Evolutionary conservation across 257 asterid species (phyloP).

Genomic region (Fraxinus cuspidata): DNA sequence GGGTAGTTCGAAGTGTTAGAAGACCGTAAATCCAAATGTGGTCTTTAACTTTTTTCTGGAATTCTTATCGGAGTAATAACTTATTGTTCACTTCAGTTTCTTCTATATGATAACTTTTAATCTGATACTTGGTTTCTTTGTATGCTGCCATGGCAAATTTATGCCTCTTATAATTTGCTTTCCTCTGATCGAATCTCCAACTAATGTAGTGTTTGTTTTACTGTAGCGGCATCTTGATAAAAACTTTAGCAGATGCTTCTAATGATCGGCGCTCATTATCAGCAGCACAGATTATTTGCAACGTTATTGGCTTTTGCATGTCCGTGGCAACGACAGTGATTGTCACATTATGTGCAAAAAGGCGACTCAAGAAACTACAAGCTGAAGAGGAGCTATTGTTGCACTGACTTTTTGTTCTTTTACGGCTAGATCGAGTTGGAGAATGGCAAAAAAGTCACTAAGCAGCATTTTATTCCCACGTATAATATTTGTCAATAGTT

Average conservation of each 20-base stretch:
- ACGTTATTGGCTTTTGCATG: slow-evolving; percentile 59
- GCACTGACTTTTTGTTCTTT: slow-evolving; percentile 36
- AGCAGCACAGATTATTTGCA: slow-evolving; percentile 55
- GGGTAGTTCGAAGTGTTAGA: too few species aligned
- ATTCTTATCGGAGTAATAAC: too few species aligned
- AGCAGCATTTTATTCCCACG: not conserved
- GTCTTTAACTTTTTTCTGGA: too few species aligned
- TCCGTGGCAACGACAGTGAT: slow-evolving; percentile 57
- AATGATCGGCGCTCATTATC: slow-evolving; percentile 49
- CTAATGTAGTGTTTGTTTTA: not conserved
- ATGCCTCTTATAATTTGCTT: not conserved
- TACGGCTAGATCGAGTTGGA: not conserved
- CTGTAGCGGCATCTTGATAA: slow-evolving; percentile 73
- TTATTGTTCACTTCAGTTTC: too few species aligned
- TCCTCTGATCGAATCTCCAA: not conserved
- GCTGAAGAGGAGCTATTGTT: slow-evolving; percentile 62
- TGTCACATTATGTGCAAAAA: slow-evolving; percentile 65
- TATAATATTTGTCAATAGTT: not conserved
- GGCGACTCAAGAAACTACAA: slow-evolving; percentile 68
- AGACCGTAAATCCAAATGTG: too few species aligned
- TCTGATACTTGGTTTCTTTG: too few species aligned
- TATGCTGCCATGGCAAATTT: too few species aligned
- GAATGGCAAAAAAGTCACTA: not conserved
- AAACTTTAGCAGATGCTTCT: slow-evolving; percentile 79
- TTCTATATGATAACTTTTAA: too few species aligned